These are phyloP conservation scores for Asterophora parasitica DNA, from an alignment of 768 basidiomycete species.

Conservation along the genomic window DNA sequence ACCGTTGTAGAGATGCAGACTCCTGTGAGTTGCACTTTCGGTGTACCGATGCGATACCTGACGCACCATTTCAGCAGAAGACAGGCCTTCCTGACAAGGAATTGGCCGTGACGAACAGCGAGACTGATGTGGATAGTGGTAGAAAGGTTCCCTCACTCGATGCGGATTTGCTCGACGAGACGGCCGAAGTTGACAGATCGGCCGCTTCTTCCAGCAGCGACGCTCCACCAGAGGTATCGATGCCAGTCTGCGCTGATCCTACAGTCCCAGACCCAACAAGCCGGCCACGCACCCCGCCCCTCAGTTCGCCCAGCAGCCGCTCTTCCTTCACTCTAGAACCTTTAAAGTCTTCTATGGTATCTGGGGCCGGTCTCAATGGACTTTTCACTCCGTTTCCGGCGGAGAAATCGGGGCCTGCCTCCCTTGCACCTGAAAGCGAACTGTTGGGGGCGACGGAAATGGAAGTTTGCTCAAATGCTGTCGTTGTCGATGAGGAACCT, in stretches of 20 bases:
- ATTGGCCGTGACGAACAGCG: not conserved
- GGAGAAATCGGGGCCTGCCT: not conserved
- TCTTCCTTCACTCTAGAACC: constrained; percentile 17
- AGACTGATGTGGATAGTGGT: not conserved
- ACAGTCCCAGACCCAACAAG: constrained; percentile 33
- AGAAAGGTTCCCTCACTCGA: not conserved
- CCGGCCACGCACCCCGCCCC: constrained; percentile 11
- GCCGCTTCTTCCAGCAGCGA: not conserved
- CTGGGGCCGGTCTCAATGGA: constrained; percentile 21
- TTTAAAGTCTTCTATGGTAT: constrained; percentile 5
- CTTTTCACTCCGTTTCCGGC: constrained; percentile 31
- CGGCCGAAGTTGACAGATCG: not conserved
- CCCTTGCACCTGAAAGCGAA: not conserved
- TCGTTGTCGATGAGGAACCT: not conserved
- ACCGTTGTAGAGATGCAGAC: not conserved
- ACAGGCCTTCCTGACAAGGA: not conserved
- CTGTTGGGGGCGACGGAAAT: not conserved
- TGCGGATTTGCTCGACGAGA: not conserved
- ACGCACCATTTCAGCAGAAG: constrained; percentile 1
- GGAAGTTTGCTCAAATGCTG: no score
- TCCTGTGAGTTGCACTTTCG: constrained; percentile 3
- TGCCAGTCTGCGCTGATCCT: constrained; percentile 39
- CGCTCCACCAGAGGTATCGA: constrained; percentile 20
- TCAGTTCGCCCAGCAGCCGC: constrained; percentile 21
- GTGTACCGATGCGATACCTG: not conserved